These are phyloP conservation scores for Casuarina glauca DNA, from an alignment of 306 rosid species.

Conservation along the genomic window DNA sequence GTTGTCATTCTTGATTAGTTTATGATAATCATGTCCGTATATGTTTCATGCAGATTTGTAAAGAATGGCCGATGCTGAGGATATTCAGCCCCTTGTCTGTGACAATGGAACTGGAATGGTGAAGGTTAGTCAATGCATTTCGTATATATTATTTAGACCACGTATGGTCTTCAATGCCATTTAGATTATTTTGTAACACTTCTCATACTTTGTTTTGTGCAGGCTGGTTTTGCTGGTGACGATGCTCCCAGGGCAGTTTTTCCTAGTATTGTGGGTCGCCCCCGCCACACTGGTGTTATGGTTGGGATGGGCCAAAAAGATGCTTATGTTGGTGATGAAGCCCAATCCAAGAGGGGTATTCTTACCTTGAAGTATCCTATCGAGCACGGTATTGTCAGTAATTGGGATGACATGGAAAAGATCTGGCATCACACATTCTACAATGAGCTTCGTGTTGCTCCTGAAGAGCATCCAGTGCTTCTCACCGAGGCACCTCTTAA, in stretches of 20 bases:
- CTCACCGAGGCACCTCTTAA: conserved; percentile 97
- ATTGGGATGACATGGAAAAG: conserved; percentile 99
- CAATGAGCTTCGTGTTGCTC: conserved; percentile 97
- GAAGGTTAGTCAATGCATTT: conserved; percentile 54
- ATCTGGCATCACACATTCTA: conserved; percentile 99
- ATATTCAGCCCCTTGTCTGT: conserved; percentile 95
- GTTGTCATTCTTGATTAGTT: not conserved
- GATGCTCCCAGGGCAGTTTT: conserved; percentile 99
- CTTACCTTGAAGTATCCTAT: conserved; percentile 94
- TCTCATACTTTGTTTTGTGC: not conserved
- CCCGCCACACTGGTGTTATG: conserved; percentile 97
- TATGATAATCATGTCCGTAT: not conserved
- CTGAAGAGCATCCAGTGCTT: conserved; percentile 98
- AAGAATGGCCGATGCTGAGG: conserved; percentile 92
- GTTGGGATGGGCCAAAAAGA: conserved; percentile 99
- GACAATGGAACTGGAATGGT: conserved; percentile 99
- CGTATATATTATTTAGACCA: not conserved
- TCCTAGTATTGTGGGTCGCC: conserved; percentile 96
- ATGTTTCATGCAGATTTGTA: conserved; percentile 30
- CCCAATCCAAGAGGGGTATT: conserved; percentile 97
- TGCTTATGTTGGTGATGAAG: conserved; percentile 98
- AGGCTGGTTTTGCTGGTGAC: conserved; percentile 98
- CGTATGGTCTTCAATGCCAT: not conserved
- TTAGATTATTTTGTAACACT: not conserved
- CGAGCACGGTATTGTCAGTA: conserved; percentile 97